phyloP scores from a whole-genome alignment of 768 basidiomycete genomes.

The Boletus pseudopeckii region DNA sequence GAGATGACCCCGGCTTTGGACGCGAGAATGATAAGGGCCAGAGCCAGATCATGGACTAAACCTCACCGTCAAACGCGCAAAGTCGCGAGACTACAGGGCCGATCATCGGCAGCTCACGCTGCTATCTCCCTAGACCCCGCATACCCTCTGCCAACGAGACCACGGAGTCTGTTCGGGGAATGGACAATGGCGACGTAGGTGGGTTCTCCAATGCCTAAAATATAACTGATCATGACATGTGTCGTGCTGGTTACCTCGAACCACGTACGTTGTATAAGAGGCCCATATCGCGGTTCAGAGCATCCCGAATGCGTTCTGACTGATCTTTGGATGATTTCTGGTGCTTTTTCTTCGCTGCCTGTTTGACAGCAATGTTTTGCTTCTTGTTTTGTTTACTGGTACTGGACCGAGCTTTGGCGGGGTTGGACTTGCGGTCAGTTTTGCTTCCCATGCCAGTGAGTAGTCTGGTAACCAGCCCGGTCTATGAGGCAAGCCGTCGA shows the following conservation, averaged over 20 bases:
- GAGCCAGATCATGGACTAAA: neutral
- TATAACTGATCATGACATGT: neutral
- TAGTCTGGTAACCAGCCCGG: too few relatives aligned
- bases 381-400: slow-evolving; percentile 8
- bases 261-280: slow-evolving; percentile 26
- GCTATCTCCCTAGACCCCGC: slow-evolving; percentile 18
- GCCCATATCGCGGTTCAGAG: slow-evolving; percentile 24
- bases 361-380: slow-evolving; percentile 5
- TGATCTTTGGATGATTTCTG: slow-evolving; percentile 22
- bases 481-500: too few relatives aligned
- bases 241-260: neutral
- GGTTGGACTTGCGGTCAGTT: neutral
- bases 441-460: slow-evolving; percentile 2
- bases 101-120: neutral
- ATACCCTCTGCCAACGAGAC: slow-evolving; percentile 18
- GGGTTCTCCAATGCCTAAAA: slow-evolving; percentile 14
- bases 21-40: neutral
- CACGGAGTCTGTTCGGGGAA: slow-evolving; percentile 4
- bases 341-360: slow-evolving; percentile 20
- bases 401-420: slow-evolving; percentile 8
- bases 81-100: neutral
- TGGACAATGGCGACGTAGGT: neutral
- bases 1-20: neutral
- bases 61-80: neutral
- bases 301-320: slow-evolving; percentile 25